These are phyloP conservation scores for Pseudogymnoascus sp. DNA, from an alignment of 2,329 filamentous ascomycete species.

Conservation along the genomic window DNA sequence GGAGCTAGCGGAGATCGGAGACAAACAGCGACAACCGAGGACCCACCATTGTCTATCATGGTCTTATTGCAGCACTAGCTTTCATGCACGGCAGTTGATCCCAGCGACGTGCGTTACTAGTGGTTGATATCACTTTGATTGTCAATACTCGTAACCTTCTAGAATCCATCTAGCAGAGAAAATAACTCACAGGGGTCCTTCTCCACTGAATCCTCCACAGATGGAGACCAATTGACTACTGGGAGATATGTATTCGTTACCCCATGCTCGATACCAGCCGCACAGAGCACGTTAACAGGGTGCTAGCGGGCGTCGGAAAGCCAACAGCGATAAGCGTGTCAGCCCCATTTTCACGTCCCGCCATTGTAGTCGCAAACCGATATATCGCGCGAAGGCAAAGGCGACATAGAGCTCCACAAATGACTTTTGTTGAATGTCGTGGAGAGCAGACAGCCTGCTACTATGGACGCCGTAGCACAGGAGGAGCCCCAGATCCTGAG, in stretches of 20 bases:
- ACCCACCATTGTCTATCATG: neutral
- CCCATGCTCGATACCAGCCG: neutral
- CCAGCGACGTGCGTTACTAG: neutral
- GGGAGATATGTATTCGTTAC: neutral
- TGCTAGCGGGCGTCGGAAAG: neutral
- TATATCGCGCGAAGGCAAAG: neutral
- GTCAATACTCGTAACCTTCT: neutral
- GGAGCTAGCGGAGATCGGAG: constrained; percentile 1
- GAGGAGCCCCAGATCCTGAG: neutral
- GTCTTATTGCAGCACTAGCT: neutral
- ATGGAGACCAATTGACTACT: neutral
- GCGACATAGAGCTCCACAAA: neutral
- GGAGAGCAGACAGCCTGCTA: neutral
- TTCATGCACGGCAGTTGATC: neutral
- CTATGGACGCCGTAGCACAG: neutral
- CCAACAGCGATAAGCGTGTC: neutral
- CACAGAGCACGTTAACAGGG: neutral
- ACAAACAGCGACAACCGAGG: neutral
- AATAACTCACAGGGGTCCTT: neutral
- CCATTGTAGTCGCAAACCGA: neutral
- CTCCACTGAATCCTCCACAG: neutral
- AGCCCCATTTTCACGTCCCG: neutral
- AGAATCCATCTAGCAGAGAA: neutral
- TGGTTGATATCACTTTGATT: neutral
- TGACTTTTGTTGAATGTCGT: neutral